A percentile compares a stretch with the other conserved stretches of the same genome.
Conservation (phyloP, 108 stramenopile species). For the Discostella stelligeroides region DNA sequence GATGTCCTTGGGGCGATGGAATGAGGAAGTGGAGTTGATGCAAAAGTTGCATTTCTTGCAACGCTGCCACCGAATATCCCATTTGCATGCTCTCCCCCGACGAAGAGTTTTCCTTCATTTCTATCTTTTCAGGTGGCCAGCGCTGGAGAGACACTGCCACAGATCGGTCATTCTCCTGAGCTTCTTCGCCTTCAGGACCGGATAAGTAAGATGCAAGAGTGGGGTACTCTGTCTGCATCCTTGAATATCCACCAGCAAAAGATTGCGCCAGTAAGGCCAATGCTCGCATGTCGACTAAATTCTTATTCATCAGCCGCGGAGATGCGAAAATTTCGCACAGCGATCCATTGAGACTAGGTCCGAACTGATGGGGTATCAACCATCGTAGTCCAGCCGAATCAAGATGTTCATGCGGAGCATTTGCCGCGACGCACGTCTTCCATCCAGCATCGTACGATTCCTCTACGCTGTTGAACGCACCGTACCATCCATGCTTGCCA, state of each 20-base stretch:
- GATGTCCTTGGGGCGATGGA: slow-evolving; percentile 82
- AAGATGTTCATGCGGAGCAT: slow-evolving; percentile 57
- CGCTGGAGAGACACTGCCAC: slow-evolving; percentile 81
- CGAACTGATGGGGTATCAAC: slow-evolving; percentile 80
- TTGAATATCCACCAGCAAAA: slow-evolving; percentile 56
- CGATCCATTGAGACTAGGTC: slow-evolving; percentile 69
- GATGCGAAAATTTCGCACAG: slow-evolving; percentile 68
- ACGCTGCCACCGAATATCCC: slow-evolving; percentile 80
- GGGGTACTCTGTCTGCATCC: slow-evolving; percentile 51
- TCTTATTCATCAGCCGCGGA: slow-evolving; percentile 33
- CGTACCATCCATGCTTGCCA: slow-evolving; percentile 69
- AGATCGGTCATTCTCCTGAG: slow-evolving; percentile 40
- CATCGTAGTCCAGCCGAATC: slow-evolving; percentile 72
- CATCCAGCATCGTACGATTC: slow-evolving; percentile 60
- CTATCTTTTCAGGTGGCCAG: slow-evolving; percentile 87
- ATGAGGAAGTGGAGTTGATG: slow-evolving; percentile 76
- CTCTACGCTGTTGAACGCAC: slow-evolving; percentile 44
- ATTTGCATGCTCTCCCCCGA: slow-evolving; percentile 51
- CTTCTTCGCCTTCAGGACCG: slow-evolving; percentile 11
- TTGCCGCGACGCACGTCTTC: slow-evolving; percentile 73
- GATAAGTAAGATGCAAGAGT: slow-evolving; percentile 49
- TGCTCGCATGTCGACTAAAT: slow-evolving; percentile 40
- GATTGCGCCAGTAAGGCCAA: slow-evolving; percentile 54
- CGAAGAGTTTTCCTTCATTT: slow-evolving; percentile 55
- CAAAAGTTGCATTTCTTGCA: slow-evolving; percentile 87